Evolutionary conservation across 2,329 filamentous ascomycete species (phyloP), one percentile per base, ranked within the genome.

Genomic region (Conoideocrella luteorostrata): DNA sequence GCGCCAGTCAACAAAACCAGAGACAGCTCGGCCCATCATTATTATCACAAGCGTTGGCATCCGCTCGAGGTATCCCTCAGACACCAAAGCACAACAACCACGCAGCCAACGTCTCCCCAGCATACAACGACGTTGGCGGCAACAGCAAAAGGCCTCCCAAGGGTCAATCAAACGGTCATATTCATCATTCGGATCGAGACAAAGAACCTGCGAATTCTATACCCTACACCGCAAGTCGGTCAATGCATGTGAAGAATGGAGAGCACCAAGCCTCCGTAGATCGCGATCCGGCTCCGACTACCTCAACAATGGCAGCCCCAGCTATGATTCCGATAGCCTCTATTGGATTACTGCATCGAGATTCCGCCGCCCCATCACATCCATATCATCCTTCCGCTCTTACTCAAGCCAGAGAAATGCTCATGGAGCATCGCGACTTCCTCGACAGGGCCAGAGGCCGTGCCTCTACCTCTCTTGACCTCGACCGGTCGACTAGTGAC

Each of bases 1-100:
- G 51, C 63, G 67, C 51, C 66, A 66, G 55, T 64, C 70, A 57
- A 36, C 21, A 21, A 7, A 38, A 20, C 21, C 46, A 42, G 26
- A 42, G 46, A 30, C 65, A 70, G 54, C 64, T 63, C 56, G 74
- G 74, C 50, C 71, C 74, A 52, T 79, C 75, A 46, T 60, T 79
- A 54, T 67, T 79, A 62, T 71, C 73, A 47, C 72, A 78, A 62
- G 75, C 75, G 57, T 66, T 79, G 59, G 75, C 75, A 58, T 75
- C 74, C 62, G 75, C 75, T 56, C 73, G 75, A 56, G 75, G 74
- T 56, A 75, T 77, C 39, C 60, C 56, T 39, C 52, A 57, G 17
- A 53, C 35, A 7, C 43, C 45, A 18, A 40, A 47, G 15, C 21
- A 41, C 10, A 36, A 18, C 17, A 37, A 44, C 39, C 21, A 20